Evolutionary conservation across 2,329 filamentous ascomycete genomes (phyloP).

Genomic region (Trichophyton schoenleinii): DNA sequence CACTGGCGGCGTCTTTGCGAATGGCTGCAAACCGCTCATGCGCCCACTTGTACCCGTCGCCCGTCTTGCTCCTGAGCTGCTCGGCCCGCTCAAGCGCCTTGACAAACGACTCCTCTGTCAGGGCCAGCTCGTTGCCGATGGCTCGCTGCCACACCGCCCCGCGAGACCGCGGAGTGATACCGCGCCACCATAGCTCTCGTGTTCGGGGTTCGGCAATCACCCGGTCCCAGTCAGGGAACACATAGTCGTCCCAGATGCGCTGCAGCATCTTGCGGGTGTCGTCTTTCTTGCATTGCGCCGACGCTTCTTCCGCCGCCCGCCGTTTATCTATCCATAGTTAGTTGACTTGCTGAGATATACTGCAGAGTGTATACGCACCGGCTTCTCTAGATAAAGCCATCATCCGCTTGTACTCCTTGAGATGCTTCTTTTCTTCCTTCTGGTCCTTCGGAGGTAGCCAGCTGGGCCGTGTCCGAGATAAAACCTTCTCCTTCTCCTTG

Average conservation of each 20-base stretch:
- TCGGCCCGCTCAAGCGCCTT: slow-evolving; percentile 46
- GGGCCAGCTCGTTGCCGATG: slow-evolving; percentile 48
- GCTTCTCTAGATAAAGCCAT: slow-evolving; percentile 50
- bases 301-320: slow-evolving; percentile 36
- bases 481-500: slow-evolving; percentile 52
- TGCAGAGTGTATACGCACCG: slow-evolving; percentile 27
- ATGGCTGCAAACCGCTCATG: slow-evolving; percentile 44
- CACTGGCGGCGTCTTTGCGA: slow-evolving; percentile 39
- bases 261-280: slow-evolving; percentile 42
- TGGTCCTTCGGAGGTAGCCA: slow-evolving; percentile 62
- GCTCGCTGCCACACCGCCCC: slow-evolving; percentile 48
- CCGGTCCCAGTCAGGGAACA: slow-evolving; percentile 47
- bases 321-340: slow-evolving; percentile 33
- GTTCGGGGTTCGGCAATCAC: slow-evolving; percentile 43
- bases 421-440: slow-evolving; percentile 76
- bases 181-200: slow-evolving; percentile 53
- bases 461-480: slow-evolving; percentile 54
- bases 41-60: slow-evolving; percentile 30
- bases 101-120: slow-evolving; percentile 43
- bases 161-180: slow-evolving; percentile 44
- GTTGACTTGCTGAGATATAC: neutral
- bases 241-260: slow-evolving; percentile 49
- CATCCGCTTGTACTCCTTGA: slow-evolving; percentile 59
- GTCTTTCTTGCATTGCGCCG: slow-evolving; percentile 38
- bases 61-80: slow-evolving; percentile 33